Conservation (phyloP, 2,329 filamentous ascomycete genomes). For the Colletotrichum sp. region DNA sequence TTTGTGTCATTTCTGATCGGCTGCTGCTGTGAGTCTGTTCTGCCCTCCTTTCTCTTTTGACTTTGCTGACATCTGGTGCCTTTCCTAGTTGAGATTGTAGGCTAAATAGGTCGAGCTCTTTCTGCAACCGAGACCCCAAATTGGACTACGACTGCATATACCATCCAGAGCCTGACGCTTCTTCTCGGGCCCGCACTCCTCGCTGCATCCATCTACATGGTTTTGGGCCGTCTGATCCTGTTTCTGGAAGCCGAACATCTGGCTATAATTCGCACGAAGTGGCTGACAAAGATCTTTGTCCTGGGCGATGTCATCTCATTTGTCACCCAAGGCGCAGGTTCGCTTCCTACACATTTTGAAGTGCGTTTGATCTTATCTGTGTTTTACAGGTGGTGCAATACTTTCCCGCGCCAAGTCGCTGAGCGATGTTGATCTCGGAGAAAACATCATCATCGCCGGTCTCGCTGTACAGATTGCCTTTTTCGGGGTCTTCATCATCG, state of each 20-base stretch:
- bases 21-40: too few species aligned
- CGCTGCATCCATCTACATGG: constrained; percentile 16
- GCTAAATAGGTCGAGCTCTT: too few species aligned
- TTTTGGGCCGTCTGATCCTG: constrained; percentile 33
- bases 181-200: constrained; percentile 15
- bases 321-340: too few species aligned
- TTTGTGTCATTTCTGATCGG: background rate
- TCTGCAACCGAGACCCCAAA: too few species aligned
- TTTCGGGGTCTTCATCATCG: constrained; percentile 56
- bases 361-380: constrained; percentile 34
- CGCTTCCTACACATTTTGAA: too few species aligned
- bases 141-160: too few species aligned
- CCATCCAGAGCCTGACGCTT: constrained; percentile 21
- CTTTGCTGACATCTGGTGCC: too few species aligned
- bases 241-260: constrained; percentile 24
- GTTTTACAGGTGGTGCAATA: constrained; percentile 37
- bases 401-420: background rate
- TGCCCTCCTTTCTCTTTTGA: too few species aligned
- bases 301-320: constrained; percentile 35
- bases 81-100: too few species aligned
- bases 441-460: constrained; percentile 54
- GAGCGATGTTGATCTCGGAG: constrained; percentile 29
- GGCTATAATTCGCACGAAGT: constrained; percentile 23
- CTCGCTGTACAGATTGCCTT: constrained; percentile 58
- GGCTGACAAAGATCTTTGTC: constrained; percentile 53